Percentiles rank a stretch among this genome's conserved stretches.
phyloP scores from a whole-genome alignment of 345 rosid genomes.

The Linum lewisii region DNA sequence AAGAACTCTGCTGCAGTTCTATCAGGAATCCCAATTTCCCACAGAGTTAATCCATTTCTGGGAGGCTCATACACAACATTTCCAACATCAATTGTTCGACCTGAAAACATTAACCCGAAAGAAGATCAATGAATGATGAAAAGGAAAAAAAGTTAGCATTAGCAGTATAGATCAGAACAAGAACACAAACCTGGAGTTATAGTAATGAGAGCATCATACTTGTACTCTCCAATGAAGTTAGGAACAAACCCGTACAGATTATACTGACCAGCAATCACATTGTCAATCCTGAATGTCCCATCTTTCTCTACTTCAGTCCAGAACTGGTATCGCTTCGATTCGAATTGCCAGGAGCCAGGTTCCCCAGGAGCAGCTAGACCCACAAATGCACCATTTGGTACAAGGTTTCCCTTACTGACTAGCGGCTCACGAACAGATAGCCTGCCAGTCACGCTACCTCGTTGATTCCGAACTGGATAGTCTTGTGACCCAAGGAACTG shows the following conservation, averaged over 20 bases:
- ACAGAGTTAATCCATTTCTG: no score
- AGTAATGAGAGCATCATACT: constrained; percentile 7
- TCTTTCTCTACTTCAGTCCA: constrained; percentile 16
- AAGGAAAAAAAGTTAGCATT: background rate
- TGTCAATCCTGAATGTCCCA: constrained; percentile 14
- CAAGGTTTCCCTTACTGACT: no score
- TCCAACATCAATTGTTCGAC: background rate
- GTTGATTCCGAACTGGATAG: no score
- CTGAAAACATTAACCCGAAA: no score
- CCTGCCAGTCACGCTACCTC: no score
- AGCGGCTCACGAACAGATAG: no score
- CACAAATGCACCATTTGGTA: no score
- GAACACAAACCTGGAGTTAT: constrained; percentile 13
- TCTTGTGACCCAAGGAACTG: no score
- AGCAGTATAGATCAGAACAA: no score
- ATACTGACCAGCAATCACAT: constrained; percentile 13
- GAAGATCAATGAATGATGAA: background rate
- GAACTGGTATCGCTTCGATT: constrained; percentile 22
- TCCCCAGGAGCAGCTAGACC: no score
- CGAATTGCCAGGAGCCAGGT: no score
- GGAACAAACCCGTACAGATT: constrained; percentile 24
- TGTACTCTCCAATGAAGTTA: constrained; percentile 21
- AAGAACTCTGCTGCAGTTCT: constrained; percentile 1
- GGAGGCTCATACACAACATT: constrained; percentile 5
- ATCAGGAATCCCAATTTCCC: constrained; percentile 6